Conservation (phyloP, 1,284 basidiomycete species). For the Farysia itapuensis region DNA sequence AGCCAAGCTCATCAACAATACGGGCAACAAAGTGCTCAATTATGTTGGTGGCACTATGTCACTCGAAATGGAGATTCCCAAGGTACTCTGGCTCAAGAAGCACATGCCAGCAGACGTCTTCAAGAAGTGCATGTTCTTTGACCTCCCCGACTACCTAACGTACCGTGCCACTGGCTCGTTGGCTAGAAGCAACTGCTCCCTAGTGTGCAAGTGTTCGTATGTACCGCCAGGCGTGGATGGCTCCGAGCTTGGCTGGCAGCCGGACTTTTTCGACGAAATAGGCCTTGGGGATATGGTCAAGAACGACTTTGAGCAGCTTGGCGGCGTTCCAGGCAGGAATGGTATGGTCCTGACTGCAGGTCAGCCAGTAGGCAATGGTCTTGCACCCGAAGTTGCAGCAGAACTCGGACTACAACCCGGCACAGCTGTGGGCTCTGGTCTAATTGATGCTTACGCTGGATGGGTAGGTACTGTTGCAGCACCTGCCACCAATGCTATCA, state of each 20-base stretch:
- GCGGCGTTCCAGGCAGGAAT: conserved; percentile 68
- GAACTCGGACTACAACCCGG: conserved; percentile 84
- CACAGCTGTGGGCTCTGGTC: conserved; percentile 88
- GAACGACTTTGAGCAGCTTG: conserved; percentile 74
- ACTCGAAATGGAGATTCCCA: conserved; percentile 66
- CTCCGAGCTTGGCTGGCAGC: conserved; percentile 54
- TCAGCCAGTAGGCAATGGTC: conserved; percentile 80
- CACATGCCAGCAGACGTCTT: conserved; percentile 79
- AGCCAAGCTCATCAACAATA: conserved; percentile 83
- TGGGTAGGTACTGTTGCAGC: conserved; percentile 97
- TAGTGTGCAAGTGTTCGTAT: conserved; percentile 95
- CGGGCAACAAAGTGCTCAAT: conserved; percentile 80
- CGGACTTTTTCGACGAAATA: conserved; percentile 51
- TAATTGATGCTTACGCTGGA: conserved; percentile 98
- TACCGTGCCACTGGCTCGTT: conserved; percentile 80
- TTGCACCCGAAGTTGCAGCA: conserved; percentile 75
- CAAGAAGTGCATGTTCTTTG: conserved; percentile 85
- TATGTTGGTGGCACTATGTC: conserved; percentile 97
- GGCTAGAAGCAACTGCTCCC: conserved; percentile 85
- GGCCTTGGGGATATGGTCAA: conserved; percentile 62
- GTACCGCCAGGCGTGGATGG: conserved; percentile 68
- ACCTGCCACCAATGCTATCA: conserved; percentile 63
- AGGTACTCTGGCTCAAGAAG: conserved; percentile 92
- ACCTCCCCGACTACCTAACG: conserved; percentile 93
- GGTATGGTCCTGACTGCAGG: conserved; percentile 82